Conservation (phyloP, 148 eudicot species). For the Rhododendron molle region DNA sequence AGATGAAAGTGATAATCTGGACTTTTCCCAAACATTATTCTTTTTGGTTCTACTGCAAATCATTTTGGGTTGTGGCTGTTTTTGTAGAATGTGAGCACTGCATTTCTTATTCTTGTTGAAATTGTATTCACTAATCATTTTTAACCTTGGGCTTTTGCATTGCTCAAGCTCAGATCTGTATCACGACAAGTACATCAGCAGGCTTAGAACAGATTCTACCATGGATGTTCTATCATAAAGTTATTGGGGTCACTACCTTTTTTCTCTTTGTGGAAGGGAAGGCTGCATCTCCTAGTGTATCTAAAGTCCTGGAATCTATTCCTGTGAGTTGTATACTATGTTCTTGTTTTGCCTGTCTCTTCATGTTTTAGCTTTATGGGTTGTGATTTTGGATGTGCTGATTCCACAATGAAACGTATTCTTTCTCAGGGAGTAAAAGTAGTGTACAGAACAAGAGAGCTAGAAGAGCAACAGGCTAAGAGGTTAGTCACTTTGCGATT, state of each 20-base stretch:
- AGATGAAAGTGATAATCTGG: background rate
- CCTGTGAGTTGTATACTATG: constrained; percentile 48
- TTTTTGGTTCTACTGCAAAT: background rate
- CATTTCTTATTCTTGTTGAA: background rate
- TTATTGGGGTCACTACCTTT: constrained; percentile 74
- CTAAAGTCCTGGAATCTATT: constrained; percentile 80
- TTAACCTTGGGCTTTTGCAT: background rate
- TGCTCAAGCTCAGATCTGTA: constrained; percentile 47
- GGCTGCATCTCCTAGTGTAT: constrained; percentile 75
- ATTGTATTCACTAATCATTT: background rate
- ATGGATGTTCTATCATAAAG: constrained; percentile 90
- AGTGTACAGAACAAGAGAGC: constrained; percentile 74
- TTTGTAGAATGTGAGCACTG: background rate
- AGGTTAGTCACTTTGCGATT: constrained; percentile 40
- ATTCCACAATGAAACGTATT: background rate
- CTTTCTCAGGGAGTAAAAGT: constrained; percentile 73
- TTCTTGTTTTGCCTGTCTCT: background rate
- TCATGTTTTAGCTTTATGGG: background rate
- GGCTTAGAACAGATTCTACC: constrained; percentile 80
- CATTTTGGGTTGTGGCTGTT: background rate
- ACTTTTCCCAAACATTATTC: background rate
- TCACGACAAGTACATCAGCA: constrained; percentile 76
- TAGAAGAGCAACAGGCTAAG: constrained; percentile 84
- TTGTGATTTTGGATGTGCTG: background rate
- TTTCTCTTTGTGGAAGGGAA: constrained; percentile 92